Conservation (phyloP, 2,329 filamentous ascomycete species). For the Stemphylium beticola region DNA sequence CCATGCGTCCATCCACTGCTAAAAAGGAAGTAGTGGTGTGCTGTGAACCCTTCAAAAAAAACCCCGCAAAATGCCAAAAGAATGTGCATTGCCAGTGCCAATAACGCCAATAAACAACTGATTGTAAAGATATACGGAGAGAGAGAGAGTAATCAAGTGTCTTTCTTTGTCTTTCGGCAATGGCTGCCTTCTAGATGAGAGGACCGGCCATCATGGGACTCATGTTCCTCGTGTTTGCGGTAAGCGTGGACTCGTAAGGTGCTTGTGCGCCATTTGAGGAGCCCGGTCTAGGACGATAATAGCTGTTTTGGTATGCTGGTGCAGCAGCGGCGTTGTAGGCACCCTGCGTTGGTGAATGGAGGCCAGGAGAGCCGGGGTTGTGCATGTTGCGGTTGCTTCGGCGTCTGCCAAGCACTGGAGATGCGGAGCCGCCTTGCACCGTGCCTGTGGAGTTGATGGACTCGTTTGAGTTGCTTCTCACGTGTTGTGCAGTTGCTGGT, state of each 20-base stretch:
- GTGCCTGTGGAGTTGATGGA: constrained; percentile 41
- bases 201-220: constrained; percentile 44
- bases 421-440: constrained; percentile 31
- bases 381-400: constrained; percentile 47
- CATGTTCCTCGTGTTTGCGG: constrained; percentile 30
- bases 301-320: constrained; percentile 35
- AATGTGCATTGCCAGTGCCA: constrained; percentile 1
- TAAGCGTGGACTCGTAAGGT: constrained; percentile 38
- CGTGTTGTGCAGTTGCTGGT: constrained; percentile 27
- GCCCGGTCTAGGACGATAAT: constrained; percentile 38
- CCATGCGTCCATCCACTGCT: background rate
- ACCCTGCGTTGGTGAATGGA: constrained; percentile 31
- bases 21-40: background rate
- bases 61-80: constrained; percentile 10
- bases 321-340: constrained; percentile 32
- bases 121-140: background rate
- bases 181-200: constrained; percentile 31
- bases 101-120: background rate
- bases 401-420: constrained; percentile 40
- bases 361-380: constrained; percentile 30
- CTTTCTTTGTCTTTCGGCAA: background rate
- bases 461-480: constrained; percentile 44
- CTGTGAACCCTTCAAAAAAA: background rate
- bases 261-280: constrained; percentile 23
- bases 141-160: background rate